These are phyloP conservation scores for Xylariaceae sp. DNA, from an alignment of 2,329 filamentous ascomycete species.

Conservation along the genomic window DNA sequence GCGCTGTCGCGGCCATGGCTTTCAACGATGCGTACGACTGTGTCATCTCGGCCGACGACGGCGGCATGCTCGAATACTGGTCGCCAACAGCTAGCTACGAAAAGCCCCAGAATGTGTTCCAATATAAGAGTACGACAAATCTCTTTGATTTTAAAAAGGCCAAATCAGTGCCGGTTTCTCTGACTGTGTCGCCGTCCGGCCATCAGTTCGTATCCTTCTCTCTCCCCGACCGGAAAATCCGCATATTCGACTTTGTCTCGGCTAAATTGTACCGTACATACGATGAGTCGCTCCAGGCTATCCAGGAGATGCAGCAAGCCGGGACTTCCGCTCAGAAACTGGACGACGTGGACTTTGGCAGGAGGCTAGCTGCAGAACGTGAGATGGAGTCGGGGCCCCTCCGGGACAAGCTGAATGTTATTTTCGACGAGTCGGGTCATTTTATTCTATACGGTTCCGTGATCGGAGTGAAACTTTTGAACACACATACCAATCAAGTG, in stretches of 20 bases:
- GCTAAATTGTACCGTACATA: slow-evolving; percentile 90
- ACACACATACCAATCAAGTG: slow-evolving; percentile 90
- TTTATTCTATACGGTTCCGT: slow-evolving; percentile 95
- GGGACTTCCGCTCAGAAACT: slow-evolving; percentile 77
- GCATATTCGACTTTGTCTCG: slow-evolving; percentile 87
- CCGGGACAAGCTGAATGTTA: slow-evolving; percentile 73
- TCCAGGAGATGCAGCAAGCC: slow-evolving; percentile 95
- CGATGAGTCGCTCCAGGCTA: slow-evolving; percentile 85
- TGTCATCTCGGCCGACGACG: slow-evolving; percentile 83
- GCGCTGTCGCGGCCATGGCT: slow-evolving; percentile 76
- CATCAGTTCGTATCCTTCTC: slow-evolving; percentile 86
- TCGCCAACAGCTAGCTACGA: slow-evolving; percentile 75
- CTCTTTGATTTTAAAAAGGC: slow-evolving; percentile 97
- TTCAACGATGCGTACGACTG: slow-evolving; percentile 90
- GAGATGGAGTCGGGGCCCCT: slow-evolving; percentile 73
- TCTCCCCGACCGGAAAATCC: slow-evolving; percentile 88
- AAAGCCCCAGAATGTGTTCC: slow-evolving; percentile 88
- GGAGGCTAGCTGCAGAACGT: slow-evolving; percentile 79
- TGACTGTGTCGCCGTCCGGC: slow-evolving; percentile 83
- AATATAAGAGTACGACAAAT: slow-evolving; percentile 89
- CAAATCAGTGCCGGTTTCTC: slow-evolving; percentile 76
- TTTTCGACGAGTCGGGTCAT: slow-evolving; percentile 94
- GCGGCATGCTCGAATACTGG: slow-evolving; percentile 98
- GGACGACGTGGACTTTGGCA: slow-evolving; percentile 88
- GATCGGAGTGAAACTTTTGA: slow-evolving; percentile 89